phyloP scores from a whole-genome alignment of 768 basidiomycete genomes.

The Hydnomerulius pinastri region DNA sequence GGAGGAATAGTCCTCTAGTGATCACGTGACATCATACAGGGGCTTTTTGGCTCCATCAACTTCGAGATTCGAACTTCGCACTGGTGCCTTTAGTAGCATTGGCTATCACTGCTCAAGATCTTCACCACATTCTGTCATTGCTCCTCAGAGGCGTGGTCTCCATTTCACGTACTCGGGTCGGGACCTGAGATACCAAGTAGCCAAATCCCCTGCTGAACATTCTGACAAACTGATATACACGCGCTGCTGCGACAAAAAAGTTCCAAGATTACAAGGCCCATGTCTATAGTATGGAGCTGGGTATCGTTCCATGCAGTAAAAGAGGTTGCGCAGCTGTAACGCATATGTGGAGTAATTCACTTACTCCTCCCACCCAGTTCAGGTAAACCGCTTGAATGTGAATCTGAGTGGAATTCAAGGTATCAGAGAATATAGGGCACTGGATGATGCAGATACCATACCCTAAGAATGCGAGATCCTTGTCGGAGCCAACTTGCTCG shows the following conservation, averaged over 20 bases:
- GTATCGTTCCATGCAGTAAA: slow-evolving; percentile 22
- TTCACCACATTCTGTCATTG: too few relatives aligned
- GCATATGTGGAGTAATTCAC: neutral
- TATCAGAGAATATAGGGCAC: slow-evolving; percentile 5
- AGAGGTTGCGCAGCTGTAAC: neutral
- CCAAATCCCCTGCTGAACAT: too few relatives aligned
- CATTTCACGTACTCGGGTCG: too few relatives aligned
- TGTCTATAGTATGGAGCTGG: slow-evolving; percentile 30
- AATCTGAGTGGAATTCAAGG: slow-evolving; percentile 48
- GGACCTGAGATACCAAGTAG: too few relatives aligned
- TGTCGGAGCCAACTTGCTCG: slow-evolving; percentile 64
- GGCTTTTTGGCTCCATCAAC: too few relatives aligned
- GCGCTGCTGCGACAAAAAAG: slow-evolving; percentile 16
- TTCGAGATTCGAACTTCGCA: too few relatives aligned
- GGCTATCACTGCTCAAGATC: too few relatives aligned
- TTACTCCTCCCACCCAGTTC: slow-evolving; percentile 8
- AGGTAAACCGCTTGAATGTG: slow-evolving; percentile 78
- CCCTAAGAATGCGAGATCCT: slow-evolving; percentile 70
- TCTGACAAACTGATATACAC: slow-evolving; percentile 15
- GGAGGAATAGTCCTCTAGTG: neutral
- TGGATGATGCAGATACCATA: slow-evolving; percentile 30
- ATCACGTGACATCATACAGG: slow-evolving; percentile 19
- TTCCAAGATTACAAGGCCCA: slow-evolving; percentile 27
- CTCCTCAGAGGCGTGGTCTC: too few relatives aligned
- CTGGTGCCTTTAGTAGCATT: too few relatives aligned